Base-by-base conservation (phyloP, 139 green algal species). In the Haematococcus sp. region DNA sequence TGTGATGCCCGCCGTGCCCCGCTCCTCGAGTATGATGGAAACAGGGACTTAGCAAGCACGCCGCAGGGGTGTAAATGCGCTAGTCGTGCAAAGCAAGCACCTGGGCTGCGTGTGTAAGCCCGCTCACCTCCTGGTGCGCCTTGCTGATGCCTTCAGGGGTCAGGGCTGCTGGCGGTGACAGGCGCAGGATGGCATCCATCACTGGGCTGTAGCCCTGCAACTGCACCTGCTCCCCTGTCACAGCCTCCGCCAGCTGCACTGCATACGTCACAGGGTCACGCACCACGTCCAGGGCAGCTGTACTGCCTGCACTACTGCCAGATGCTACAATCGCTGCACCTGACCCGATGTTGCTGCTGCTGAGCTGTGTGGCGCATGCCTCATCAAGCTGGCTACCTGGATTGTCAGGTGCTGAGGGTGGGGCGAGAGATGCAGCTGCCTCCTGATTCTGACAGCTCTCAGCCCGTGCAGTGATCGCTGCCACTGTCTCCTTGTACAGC, bases 101-200 rank as follows among this genome's bases (percentile, higher is more conserved):
- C n/a, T n/a, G n/a, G n/a, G n/a, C n/a, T n/a, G n/a, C n/a, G n/a
- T n/a, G n/a, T n/a, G n/a, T n/a, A n/a, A n/a, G 27, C 52, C 20
- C 19, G 34, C 76, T 70, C 63, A 82, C 76, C 65, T 78, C 43
- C 27, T 63, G 30, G 44, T 83, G 81, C 4, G 63, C 81, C 44
- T 80, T 55, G 9, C 23, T 17, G 1, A 89, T 63, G 31, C 74
- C 81, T 63, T 73, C 80, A 23, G 80, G 77, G 5, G 76, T 85
- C 2, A 89, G 64, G n/a, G 84, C 84, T 27, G 73, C 77, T 13
- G 80, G 72, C 19, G 84, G 80, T 17, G 31, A 17, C 33, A 58
- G 9, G 54, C 54, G 49, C 20, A 81, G 64, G 35, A 81, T n/a
- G 27, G 68, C 34, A 40, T 86, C 83, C 46, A 86, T 84, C 54